These are phyloP conservation scores for Pestalotiopsis sp. DNA, from an alignment of 2,329 filamentous ascomycete species.

Conservation along the genomic window DNA sequence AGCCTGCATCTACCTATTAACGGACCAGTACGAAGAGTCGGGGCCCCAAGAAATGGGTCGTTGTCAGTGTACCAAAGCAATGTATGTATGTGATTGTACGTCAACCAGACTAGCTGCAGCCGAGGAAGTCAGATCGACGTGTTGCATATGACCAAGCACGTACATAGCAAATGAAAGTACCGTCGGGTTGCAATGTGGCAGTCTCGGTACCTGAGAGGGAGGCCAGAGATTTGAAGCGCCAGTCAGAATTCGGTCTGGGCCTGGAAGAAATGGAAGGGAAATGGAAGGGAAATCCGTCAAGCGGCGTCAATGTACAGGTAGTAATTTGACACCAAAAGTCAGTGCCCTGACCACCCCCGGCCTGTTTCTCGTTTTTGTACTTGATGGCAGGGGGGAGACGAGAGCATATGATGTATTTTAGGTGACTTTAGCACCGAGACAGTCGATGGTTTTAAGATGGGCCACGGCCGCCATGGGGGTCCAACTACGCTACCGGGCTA, in stretches of 20 bases:
- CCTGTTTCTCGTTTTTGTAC: not conserved
- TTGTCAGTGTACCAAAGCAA: not conserved
- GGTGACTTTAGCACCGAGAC: slow-evolving; percentile 5
- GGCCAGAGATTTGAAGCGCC: not conserved
- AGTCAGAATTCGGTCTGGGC: not conserved
- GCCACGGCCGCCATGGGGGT: not conserved
- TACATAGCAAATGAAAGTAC: not conserved
- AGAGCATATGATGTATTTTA: slow-evolving; percentile 11
- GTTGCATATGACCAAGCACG: not conserved
- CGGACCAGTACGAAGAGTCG: not conserved
- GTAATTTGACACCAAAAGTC: not conserved
- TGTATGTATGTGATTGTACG: slow-evolving; percentile 6
- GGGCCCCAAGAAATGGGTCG: not conserved
- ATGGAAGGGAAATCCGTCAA: not conserved
- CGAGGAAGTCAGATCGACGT: not conserved
- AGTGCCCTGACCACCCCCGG: not conserved
- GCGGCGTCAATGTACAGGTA: not conserved
- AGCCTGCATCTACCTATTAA: not conserved
- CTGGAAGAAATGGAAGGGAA: not conserved
- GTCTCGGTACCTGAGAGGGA: not conserved
- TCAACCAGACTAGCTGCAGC: slow-evolving; percentile 4
- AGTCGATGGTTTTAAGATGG: not conserved
- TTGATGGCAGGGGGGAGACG: not conserved
- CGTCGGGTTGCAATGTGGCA: not conserved
- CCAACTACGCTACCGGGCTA: not conserved